Evolutionary conservation across 2,329 filamentous ascomycete genomes (phyloP), one percentile per base, ranked within the genome.

Genomic region (Emmonsiellopsis sp.): DNA sequence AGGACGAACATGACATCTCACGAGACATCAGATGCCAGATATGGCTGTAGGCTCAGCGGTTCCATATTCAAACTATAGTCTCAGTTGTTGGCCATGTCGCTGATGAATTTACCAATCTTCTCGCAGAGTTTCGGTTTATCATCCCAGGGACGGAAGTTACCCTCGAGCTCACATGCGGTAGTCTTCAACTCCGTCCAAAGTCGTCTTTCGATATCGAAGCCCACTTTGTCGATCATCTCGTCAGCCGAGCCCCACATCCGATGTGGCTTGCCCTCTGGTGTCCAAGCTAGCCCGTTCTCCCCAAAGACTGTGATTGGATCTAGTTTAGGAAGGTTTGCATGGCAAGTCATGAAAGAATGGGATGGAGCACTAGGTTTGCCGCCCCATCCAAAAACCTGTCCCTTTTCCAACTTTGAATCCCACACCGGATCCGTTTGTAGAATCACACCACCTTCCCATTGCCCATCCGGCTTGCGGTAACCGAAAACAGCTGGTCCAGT

Each of bases 241-340:
- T 65, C 60, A 0, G 66, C 64, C 11, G 63, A 62, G 2, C 63
- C 65, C 70, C 70, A 73, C 43, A 67, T 67, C 13, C 68, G 66
- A 49, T 64, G 63, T 31, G 67, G 67, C 1, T 62, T 62, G 11
- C 67, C 70, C 43, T 72, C 67, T 3, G 67, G 53, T 0, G 67
- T 70, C 20, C 70, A 71, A 1, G 65, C 61, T 2, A 66, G 69
- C 46, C 72, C 71, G 3, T 63, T 61, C 41, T 62, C 57, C 7
- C 70, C 71, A 49, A 71, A 73, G 2, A 73, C 61, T 9, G 67
- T 64, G 44, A 63, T 62, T 0, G 71, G 70, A 43, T 73, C 70
- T 50, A 74, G 69, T 52, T 73, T 73, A 30, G 71, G 71, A 44
- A 70, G 66, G 52, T 72, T 71, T 26, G 70, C 69, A 53, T 73